Evolutionary conservation across 2,329 filamentous ascomycete species (phyloP).

Genomic region (Rhynchosporium graminicola): DNA sequence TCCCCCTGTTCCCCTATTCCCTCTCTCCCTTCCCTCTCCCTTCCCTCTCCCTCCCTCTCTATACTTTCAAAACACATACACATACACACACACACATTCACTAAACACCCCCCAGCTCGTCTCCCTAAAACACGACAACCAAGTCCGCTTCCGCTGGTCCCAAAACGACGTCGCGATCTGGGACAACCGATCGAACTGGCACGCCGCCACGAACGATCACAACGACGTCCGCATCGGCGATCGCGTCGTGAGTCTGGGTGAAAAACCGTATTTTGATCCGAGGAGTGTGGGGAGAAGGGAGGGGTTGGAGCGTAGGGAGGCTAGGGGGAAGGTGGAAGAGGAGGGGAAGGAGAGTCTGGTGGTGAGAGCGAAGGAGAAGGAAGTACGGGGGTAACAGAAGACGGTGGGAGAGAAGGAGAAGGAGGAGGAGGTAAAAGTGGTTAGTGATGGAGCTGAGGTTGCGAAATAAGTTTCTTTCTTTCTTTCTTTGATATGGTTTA

Average conservation of each 20-base stretch:
- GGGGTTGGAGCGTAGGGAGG: constrained; percentile 17
- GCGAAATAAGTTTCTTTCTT: background rate
- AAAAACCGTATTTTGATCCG: constrained; percentile 53
- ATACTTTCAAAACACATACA: constrained; percentile 45
- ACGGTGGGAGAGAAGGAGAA: background rate
- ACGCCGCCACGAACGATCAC: constrained; percentile 57
- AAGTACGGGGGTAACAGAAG: background rate
- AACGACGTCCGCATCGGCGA: constrained; percentile 46
- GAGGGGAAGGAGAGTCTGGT: constrained; percentile 69
- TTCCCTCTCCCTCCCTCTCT: constrained; percentile 38
- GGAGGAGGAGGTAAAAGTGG: background rate
- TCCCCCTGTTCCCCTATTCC: constrained; percentile 40
- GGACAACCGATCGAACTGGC: constrained; percentile 58
- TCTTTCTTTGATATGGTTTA: too few species aligned
- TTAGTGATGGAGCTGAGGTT: background rate
- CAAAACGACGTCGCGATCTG: constrained; percentile 51
- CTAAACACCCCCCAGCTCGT: too few species aligned
- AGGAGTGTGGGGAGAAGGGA: constrained; percentile 47
- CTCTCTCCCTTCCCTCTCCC: constrained; percentile 39
- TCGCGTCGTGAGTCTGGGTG: constrained; percentile 50
- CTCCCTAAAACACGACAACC: constrained; percentile 57
- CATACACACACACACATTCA: too few species aligned
- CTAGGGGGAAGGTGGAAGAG: background rate
- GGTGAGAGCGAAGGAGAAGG: background rate
- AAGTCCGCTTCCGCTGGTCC: constrained; percentile 47